Base-by-base conservation (phyloP, 2,329 filamentous ascomycete genomes). In the Microascus cirrosus region DNA sequence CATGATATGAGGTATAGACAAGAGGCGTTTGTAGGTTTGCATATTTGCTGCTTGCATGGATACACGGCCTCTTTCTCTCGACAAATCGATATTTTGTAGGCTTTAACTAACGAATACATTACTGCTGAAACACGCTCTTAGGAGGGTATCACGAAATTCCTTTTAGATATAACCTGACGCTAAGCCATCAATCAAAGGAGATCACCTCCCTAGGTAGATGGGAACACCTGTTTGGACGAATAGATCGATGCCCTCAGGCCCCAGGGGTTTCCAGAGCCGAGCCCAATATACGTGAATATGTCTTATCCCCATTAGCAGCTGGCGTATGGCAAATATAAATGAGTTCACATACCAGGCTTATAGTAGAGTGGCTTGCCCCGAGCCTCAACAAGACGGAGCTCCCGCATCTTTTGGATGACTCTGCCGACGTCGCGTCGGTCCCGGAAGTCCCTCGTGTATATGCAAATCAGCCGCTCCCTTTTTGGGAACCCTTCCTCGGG, bases 371-470 rank as follows among this genome's bases (percentile, higher is more conserved):
- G 72, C 53, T 72, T 74, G 3, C 69, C 69, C 54, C 62, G 70
- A 22, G 67, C 60, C 36, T 74, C 74, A 55, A 86, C 75, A 42
- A 94, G 71, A 8, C 79, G 83, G 59, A 91, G 73, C 58, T 83
- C 75, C 55, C 79, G 77, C 61, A 95, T 69, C 62, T 75, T 79
- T 59, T 74, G 66, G 45, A 93, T 72, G 3, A 95, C 87, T 51
- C 87, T 78, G 32, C 75, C 77, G 6, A 95, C 80, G 66, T 95
- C 89, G 3, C 77, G 73, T 56, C 73, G 76, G 66, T 95, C 84
- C 32, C 74, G 74, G 66, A 91, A 94, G 68, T 95, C 83, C 50
- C 75, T 73, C 5, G 89, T 95, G 69, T 95, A 95, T 8, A 95
- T 75, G 62, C 87, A 92, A 28, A 95, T 83, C 50, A 94, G 70